Evolutionary conservation across 495 filamentous ascomycete genomes (phyloP), one percentile per base, ranked within the genome.

Genomic region (Lophium mytilinum): DNA sequence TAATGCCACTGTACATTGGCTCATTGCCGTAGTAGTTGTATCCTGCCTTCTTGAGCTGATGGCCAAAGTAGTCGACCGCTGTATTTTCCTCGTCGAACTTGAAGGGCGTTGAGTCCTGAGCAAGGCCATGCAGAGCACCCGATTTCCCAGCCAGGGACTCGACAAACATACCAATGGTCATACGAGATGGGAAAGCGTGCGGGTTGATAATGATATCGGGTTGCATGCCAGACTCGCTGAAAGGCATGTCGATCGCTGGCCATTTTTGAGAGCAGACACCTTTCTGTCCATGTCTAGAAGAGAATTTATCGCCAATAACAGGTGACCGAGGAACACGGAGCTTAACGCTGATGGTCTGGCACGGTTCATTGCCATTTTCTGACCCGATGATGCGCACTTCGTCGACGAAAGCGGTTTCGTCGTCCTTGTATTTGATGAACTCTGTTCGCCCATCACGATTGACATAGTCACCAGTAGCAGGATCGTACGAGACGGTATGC

Each of bases 131-230:
- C 50, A 98, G 80, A 34, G 93, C 87, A 10, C 93, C 93, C 15
- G 91, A 80, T 74, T 98, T 98, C 35, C 93, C 93, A 19, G 93
- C 93, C 58, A 98, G 80, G 7, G 91, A 96, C 73, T 98, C 93
- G 63, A 98, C 85, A 76, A 98, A 96, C 86, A 97, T 96, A 69
- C 93, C 93, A 69, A 98, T 98, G 21, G 93, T 98, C 93, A 98
- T 98, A 72, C 93, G 92, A 54, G 93, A 97, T n/a, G 93, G 93
- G 80, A 98, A 98, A 71, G 93, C 93, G 80, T 98, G 93, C 57
- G 93, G 93, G 73, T 98, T 98, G 76, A 98, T 98, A 69, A 98
- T 98, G 64, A 95, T 77, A 71, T 98, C 93, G 4, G 93, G 93
- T 67, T 95, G 89, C 66, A 98, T 96, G 56, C 93, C 93, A 43